Evolutionary conservation across 805 yeast genomes (phyloP).

Genomic region (Pichia heedii): DNA sequence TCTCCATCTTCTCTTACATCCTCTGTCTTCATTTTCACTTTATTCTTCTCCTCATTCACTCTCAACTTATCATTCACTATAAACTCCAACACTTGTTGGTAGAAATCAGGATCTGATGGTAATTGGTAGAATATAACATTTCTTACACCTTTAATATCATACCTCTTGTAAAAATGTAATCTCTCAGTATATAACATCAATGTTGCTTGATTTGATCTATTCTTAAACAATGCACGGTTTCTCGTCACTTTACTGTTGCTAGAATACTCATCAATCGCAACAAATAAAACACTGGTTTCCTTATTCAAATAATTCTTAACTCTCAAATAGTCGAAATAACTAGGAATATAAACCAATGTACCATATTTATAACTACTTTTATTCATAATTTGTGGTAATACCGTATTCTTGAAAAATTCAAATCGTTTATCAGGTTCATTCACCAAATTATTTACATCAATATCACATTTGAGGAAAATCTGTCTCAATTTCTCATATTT

Average conservation of each 20-base stretch:
- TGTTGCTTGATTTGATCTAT: conserved; percentile 28
- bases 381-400: conserved; percentile 63
- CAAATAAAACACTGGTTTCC: conserved; percentile 56
- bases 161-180: conserved; percentile 84
- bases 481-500: conserved; percentile 47
- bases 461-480: conserved; percentile 62
- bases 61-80: conserved; percentile 44
- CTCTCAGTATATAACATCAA: conserved; percentile 88
- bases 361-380: conserved; percentile 62
- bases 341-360: conserved; percentile 70
- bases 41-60: conserved; percentile 19
- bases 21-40: conserved; percentile 7
- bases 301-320: conserved; percentile 60
- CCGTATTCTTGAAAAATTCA: conserved; percentile 64
- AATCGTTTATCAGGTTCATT: conserved; percentile 79
- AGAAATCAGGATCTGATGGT: conserved; percentile 80
- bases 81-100: conserved; percentile 63
- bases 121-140: conserved; percentile 73
- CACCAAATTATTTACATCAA: conserved; percentile 33
- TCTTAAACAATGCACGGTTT: conserved; percentile 59
- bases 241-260: conserved; percentile 61
- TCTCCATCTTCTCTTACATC: conserved; percentile 5
- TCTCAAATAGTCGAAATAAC: conserved; percentile 78
- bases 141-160: conserved; percentile 76
- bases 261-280: conserved; percentile 77